Conservation (phyloP, 352 stramenopile species). For the Pythium dissimile region DNA sequence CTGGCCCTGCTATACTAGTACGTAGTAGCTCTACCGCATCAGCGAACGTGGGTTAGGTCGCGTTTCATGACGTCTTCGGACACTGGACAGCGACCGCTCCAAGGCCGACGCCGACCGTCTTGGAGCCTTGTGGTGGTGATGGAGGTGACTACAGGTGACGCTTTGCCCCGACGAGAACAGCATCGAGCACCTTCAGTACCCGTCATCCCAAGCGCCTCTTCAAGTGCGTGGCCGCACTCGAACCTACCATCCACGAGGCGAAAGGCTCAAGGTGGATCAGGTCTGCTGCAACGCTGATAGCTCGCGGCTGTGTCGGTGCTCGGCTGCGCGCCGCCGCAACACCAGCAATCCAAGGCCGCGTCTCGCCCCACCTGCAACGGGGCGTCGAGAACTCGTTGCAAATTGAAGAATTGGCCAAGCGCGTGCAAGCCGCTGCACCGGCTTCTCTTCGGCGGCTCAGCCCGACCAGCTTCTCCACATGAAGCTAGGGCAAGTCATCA, state of each 20-base stretch:
- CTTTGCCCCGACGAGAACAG: slow-evolving; percentile 12
- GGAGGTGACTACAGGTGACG: slow-evolving; percentile 30
- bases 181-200: background rate
- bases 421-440: slow-evolving; percentile 34
- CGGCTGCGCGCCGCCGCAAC: background rate
- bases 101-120: slow-evolving; percentile 36
- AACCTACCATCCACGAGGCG: background rate
- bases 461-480: slow-evolving; percentile 25
- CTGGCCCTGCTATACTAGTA: too few species aligned
- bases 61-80: slow-evolving; percentile 39
- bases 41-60: slow-evolving; percentile 27
- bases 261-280: slow-evolving; percentile 9
- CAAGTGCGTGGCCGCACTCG: background rate
- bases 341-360: slow-evolving; percentile 15
- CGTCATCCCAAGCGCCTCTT: background rate
- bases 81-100: slow-evolving; percentile 35
- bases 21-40: too few species aligned
- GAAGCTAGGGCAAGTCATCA: background rate
- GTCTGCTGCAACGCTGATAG: slow-evolving; percentile 15
- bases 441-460: slow-evolving; percentile 23
- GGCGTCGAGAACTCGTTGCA: slow-evolving; percentile 29
- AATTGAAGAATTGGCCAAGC: slow-evolving; percentile 30
- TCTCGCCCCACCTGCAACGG: slow-evolving; percentile 19
- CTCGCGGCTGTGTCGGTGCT: slow-evolving; percentile 8
- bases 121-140: slow-evolving; percentile 33